Base-by-base conservation (phyloP, 306 rosid genomes). In the Cucurbita maxima region DNA sequence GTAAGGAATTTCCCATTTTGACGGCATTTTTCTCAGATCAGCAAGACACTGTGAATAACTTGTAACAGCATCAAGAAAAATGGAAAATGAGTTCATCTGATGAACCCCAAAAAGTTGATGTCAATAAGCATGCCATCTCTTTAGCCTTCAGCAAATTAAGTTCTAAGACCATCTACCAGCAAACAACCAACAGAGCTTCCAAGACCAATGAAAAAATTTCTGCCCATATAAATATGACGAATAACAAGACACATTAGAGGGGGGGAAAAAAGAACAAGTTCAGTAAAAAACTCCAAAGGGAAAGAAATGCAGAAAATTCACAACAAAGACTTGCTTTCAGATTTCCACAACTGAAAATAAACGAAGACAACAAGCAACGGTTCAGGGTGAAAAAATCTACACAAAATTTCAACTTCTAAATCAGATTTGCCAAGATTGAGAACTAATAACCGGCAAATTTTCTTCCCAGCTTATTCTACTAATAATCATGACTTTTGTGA, bases 1-100 rank as follows among this genome's bases (percentile, higher is more conserved):
- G 11, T 45, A 59, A 58, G 70, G 68, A 15, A 43, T 74, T 68
- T 74, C 59, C 77, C 77, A 74, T 16, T 43, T 74, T 58, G 77
- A 59, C 16, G 52, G 77, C 77, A 74, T 58, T 41, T 74, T 59
- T 45, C 25, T 47, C 74, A 30, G 58, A 48, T 48, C 74, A 47
- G 58, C 43, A 25, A 58, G 54, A 69, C 58, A 69, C 44, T 0
- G 58, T 22, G 48, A 48, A 50, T 69, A 47, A 69, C 25, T 66
- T 1, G 74, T 50, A 47, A 48, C 58, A 25, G 43, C 74, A 69
- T 69, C 43, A 48, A 48, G 74, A 69, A 55, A 69, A 66, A n/a
- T 41, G 58, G 58, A 25, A 25, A 22, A 50, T 48, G 58, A 47
- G 55, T 15, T 48, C 44, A 48, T 69, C 74, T 4, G 6, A 50